These are phyloP conservation scores for Komagataea norvegica DNA, from an alignment of 1,139 yeast genomes.

Conservation along the genomic window DNA sequence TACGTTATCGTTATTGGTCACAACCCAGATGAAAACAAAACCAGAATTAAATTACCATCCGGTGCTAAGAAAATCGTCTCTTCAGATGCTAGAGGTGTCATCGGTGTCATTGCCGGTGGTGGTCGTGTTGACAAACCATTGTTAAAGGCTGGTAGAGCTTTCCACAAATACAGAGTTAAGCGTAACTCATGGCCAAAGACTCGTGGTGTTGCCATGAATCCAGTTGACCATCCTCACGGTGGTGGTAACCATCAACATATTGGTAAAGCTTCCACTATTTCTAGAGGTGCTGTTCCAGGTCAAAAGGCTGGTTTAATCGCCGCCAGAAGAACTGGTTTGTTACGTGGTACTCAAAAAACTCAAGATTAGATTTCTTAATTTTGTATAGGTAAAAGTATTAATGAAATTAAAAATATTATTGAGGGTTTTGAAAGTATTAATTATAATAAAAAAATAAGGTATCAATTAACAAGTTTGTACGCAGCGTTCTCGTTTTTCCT, in stretches of 20 bases:
- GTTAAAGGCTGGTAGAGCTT: constrained; percentile 99
- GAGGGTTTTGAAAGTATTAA: constrained; percentile 19
- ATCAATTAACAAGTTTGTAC: constrained; percentile 7
- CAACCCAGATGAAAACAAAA: constrained; percentile 98
- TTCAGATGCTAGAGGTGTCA: constrained; percentile 98
- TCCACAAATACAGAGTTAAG: constrained; percentile 98
- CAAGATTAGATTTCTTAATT: constrained; percentile 52
- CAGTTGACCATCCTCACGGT: constrained; percentile 99
- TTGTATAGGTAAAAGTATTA: constrained; percentile 19
- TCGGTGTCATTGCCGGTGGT: constrained; percentile 99
- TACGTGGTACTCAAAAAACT: constrained; percentile 99
- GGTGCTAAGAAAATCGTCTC: constrained; percentile 97
- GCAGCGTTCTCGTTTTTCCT: too few species aligned
- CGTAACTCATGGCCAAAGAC: constrained; percentile 99
- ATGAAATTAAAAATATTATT: constrained; percentile 13
- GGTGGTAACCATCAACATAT: constrained; percentile 99
- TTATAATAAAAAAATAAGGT: constrained; percentile 12
- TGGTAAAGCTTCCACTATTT: constrained; percentile 99
- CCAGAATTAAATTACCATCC: constrained; percentile 98
- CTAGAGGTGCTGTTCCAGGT: constrained; percentile 99
- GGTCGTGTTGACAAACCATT: constrained; percentile 99
- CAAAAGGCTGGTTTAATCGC: constrained; percentile 99
- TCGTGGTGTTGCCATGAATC: constrained; percentile 99
- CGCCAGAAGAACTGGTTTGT: constrained; percentile 99
- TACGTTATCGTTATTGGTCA: constrained; percentile 98